These are phyloP conservation scores for Boletellus sp. DNA, from an alignment of 768 basidiomycete genomes.

Conservation along the genomic window DNA sequence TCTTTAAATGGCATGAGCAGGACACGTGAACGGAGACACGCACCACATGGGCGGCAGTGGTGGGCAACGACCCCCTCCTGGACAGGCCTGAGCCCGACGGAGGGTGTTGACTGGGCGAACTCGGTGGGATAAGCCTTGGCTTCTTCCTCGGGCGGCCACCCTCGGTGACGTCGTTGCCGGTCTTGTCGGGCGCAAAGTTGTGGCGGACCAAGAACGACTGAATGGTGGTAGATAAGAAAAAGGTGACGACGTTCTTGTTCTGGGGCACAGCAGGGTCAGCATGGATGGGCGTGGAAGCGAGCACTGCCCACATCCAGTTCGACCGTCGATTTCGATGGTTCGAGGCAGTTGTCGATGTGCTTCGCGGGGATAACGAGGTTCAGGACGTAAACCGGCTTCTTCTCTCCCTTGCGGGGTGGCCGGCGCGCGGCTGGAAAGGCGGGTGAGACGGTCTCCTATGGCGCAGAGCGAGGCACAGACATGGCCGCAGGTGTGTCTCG, in stretches of 20 bases:
- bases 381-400: conserved; percentile 79
- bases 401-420: conserved; percentile 76
- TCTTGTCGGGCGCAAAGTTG: conserved; percentile 44
- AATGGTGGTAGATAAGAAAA: conserved; percentile 56
- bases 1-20: conserved; percentile 6
- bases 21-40: conserved; percentile 9
- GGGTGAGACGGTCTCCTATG: conserved; percentile 10
- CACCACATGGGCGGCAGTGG: conserved; percentile 19
- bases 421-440: conserved; percentile 49
- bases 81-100: conserved; percentile 2
- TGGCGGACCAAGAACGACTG: conserved; percentile 62
- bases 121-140: conserved; percentile 37
- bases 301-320: conserved; percentile 56
- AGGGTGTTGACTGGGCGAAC: conserved; percentile 3
- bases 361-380: conserved; percentile 64
- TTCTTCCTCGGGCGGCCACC: conserved; percentile 47
- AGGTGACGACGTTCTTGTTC: conserved; percentile 54
- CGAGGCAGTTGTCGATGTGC: conserved; percentile 73
- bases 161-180: conserved; percentile 6
- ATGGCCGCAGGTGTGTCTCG: conserved; percentile 35
- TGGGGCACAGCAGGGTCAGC: conserved; percentile 27
- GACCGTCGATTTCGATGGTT: conserved; percentile 69
- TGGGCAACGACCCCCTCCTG: conserved; percentile 7
- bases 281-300: conserved; percentile 1
- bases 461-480: conserved; percentile 12